Conservation (phyloP, 2,329 filamentous ascomycete species). For the Blastomyces parvus region DNA sequence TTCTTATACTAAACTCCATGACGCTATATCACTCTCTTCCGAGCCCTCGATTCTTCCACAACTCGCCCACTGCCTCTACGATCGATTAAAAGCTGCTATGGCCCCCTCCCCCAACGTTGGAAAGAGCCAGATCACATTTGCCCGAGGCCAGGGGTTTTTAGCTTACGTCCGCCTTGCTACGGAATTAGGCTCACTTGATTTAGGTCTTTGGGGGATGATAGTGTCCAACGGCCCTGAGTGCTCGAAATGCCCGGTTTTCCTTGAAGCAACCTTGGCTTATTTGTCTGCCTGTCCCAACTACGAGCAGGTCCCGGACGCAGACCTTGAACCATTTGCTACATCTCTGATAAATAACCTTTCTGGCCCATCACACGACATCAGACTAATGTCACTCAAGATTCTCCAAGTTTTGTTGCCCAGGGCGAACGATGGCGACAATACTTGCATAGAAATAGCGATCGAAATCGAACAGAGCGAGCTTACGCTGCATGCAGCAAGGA, state of each 20-base stretch:
- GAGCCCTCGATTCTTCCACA: conserved; percentile 58
- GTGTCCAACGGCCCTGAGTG: conserved; percentile 58
- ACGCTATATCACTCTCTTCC: conserved; percentile 46
- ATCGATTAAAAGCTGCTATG: conserved; percentile 57
- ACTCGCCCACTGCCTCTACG: conserved; percentile 55
- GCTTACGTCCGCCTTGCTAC: conserved; percentile 60
- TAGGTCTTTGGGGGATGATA: conserved; percentile 54
- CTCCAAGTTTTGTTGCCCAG: conserved; percentile 51
- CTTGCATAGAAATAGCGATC: conserved; percentile 51
- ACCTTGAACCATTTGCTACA: conserved; percentile 53
- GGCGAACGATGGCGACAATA: conserved; percentile 40
- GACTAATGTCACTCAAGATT: conserved; percentile 63
- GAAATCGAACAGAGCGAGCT: conserved; percentile 71
- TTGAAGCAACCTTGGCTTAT: conserved; percentile 52
- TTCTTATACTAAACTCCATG: conserved; percentile 54
- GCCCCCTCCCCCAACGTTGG: conserved; percentile 50
- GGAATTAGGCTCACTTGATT: conserved; percentile 49
- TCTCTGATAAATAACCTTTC: conserved; percentile 65
- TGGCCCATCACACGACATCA: conserved; percentile 63
- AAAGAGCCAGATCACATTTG: conserved; percentile 60
- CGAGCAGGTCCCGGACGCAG: conserved; percentile 39
- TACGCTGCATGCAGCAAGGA: conserved; percentile 64
- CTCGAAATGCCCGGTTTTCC: conserved; percentile 55
- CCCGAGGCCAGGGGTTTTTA: conserved; percentile 64
- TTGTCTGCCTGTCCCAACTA: conserved; percentile 24